These are phyloP conservation scores for Naumovozyma baii DNA, from an alignment of 805 yeast genomes.

Conservation along the genomic window DNA sequence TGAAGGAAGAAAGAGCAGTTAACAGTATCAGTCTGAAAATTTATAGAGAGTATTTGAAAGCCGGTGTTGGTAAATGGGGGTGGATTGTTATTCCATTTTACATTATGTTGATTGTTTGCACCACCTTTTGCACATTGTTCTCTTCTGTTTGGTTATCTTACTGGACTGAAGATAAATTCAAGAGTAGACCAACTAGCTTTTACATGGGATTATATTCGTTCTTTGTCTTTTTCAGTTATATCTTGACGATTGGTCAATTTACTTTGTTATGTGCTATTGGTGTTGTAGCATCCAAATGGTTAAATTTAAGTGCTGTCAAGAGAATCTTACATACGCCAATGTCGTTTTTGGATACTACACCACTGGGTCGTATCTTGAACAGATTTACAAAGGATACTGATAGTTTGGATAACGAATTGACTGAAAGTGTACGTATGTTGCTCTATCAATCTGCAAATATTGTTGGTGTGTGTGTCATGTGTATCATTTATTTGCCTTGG, in stretches of 20 bases:
- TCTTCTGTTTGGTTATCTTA: conserved; percentile 63
- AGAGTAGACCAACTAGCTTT: conserved; percentile 38
- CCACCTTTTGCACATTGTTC: conserved; percentile 26
- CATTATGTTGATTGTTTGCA: conserved; percentile 15
- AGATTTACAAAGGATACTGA: conserved; percentile 86
- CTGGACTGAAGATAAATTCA: conserved; percentile 60
- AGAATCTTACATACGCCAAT: conserved; percentile 68
- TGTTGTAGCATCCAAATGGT: conserved; percentile 42
- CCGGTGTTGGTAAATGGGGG: conserved; percentile 44
- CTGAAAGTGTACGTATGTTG: conserved; percentile 57
- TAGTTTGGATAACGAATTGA: conserved; percentile 68
- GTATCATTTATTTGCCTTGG: conserved; percentile 70
- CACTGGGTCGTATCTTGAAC: conserved; percentile 77
- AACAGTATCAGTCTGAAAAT: conserved; percentile 43
- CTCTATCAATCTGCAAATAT: conserved; percentile 45
- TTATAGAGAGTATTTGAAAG: conserved; percentile 40
- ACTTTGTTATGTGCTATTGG: conserved; percentile 33
- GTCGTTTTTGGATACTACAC: conserved; percentile 78
- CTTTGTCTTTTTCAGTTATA: conserved; percentile 39
- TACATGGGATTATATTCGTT: conserved; percentile 73
- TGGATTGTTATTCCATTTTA: conserved; percentile 16
- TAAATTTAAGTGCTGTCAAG: conserved; percentile 54
- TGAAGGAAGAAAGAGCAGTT: conserved; percentile 49
- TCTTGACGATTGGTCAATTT: conserved; percentile 34
- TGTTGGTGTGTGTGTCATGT: conserved; percentile 55